A percentile compares a stretch with the other conserved stretches of the same genome.
Conservation (phyloP, 1,139 yeast genomes). For the Nakaseomyces sp. region DNA sequence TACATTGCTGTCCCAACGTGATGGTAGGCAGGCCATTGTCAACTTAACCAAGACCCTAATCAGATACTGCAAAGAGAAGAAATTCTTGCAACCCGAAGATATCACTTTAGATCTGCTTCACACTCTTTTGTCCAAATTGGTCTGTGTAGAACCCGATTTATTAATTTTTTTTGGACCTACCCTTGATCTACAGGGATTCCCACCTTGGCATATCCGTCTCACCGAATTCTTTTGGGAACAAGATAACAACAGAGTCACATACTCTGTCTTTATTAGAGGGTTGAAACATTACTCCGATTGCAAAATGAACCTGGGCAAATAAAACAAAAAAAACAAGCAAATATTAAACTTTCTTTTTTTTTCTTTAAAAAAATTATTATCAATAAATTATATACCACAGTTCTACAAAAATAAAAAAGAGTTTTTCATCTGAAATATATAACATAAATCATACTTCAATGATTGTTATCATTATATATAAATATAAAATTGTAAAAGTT, state of each 20-base stretch:
- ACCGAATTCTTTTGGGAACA: slow-evolving; percentile 88
- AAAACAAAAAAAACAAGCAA: slow-evolving; percentile 2
- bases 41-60: slow-evolving; percentile 84
- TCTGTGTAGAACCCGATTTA: slow-evolving; percentile 86
- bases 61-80: slow-evolving; percentile 56
- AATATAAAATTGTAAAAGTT: too few species aligned
- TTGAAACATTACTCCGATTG: slow-evolving; percentile 70
- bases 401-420: too few species aligned
- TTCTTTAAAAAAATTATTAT: not conserved
- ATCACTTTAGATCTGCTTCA: slow-evolving; percentile 68
- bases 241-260: slow-evolving; percentile 69
- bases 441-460: too few species aligned
- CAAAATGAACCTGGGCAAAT: slow-evolving; percentile 82
- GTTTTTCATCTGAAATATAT: too few species aligned
- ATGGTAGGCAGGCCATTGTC: slow-evolving; percentile 85
- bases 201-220: slow-evolving; percentile 95
- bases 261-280: slow-evolving; percentile 80
- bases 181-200: slow-evolving; percentile 84
- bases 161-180: slow-evolving; percentile 77
- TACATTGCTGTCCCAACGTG: slow-evolving; percentile 59
- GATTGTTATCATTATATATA: too few species aligned
- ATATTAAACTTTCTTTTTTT: too few species aligned
- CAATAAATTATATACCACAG: too few species aligned
- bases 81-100: slow-evolving; percentile 49
- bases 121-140: slow-evolving; percentile 63